Base-by-base conservation (phyloP, 345 rosid species). In the Citrus sinensis region DNA sequence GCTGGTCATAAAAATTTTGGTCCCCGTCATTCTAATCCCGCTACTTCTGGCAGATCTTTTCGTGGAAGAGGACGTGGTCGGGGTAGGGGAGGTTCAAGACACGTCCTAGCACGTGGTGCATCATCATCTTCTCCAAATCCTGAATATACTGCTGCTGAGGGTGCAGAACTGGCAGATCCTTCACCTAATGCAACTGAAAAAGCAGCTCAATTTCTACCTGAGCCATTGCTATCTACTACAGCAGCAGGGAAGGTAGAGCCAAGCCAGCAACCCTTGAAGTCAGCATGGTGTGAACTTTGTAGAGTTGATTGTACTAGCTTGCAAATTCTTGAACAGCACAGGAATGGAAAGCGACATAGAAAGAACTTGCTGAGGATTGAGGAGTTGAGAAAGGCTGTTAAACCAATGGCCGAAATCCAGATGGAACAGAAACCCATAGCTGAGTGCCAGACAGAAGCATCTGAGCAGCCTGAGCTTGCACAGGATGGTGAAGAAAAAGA, bases 321-420 rank as follows among this genome's bases (percentile, higher is more conserved):
- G 78, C 76, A 82, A 79, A 78, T 84, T 56, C 80, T 87, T 54
- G 86, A 84, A 84, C 83, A 80, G 76, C 89, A 80, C 70, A 82
- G 74, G 75, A 82, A 76, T 58, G 87, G 89, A 61, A 87, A 82
- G 76, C 40, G 75, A 27, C 87, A 82, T 76, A 87, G 79, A 60
- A 87, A 76, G 80, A 87, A 84, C 70, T 63, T 80, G 78, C 70
- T 55, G 64, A 77, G 60, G 71, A 66, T 66, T 69, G 83, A 77
- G 73, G 80, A 75, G 55, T 40, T 77, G 78, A 77, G 84, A 71
- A 81, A 46, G 14, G 63, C 22, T 54, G 71, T 42, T 42, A 76
- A 71, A 69, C 64, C 77, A 14, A 76, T 16, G 37, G 39, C 40
- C 29, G 72, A 71, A 60, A 51, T 61, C 5, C 70, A 60, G 32